Evolutionary conservation across 2,329 filamentous ascomycete species (phyloP).

Genomic region (Epichloe amarillans): DNA sequence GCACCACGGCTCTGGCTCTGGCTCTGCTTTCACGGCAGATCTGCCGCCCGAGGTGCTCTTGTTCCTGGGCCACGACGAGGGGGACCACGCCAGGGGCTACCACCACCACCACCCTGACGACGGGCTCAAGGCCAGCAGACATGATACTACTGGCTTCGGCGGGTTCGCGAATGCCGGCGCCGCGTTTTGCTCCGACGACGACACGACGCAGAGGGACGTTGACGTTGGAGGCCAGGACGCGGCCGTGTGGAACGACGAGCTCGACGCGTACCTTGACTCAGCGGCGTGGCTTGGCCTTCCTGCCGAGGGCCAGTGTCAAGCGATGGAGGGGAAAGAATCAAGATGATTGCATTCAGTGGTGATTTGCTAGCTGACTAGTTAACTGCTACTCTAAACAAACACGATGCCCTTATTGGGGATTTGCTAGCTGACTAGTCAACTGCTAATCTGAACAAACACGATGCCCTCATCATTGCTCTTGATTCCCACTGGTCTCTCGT

Average conservation of each 20-base stretch:
- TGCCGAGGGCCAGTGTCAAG: background rate
- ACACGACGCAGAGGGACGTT: background rate
- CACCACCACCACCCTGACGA: background rate
- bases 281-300: background rate
- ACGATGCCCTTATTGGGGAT: too few relatives aligned
- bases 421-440: accelerated
- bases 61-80: background rate
- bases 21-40: background rate
- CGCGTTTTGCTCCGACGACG: too few relatives aligned
- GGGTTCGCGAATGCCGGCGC: background rate
- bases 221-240: background rate
- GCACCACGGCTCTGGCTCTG: too few relatives aligned
- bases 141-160: too few relatives aligned
- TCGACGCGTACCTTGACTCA: background rate
- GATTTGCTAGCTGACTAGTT: accelerated
- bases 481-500: too few relatives aligned
- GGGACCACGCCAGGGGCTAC: background rate
- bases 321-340: too few relatives aligned
- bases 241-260: background rate
- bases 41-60: background rate
- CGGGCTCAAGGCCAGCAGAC: background rate
- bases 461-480: too few relatives aligned
- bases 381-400: too few relatives aligned
- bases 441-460: too few relatives aligned
- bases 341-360: too few relatives aligned